phyloP scores from a whole-genome alignment of 257 asterid species.

The Striga asiatica region DNA sequence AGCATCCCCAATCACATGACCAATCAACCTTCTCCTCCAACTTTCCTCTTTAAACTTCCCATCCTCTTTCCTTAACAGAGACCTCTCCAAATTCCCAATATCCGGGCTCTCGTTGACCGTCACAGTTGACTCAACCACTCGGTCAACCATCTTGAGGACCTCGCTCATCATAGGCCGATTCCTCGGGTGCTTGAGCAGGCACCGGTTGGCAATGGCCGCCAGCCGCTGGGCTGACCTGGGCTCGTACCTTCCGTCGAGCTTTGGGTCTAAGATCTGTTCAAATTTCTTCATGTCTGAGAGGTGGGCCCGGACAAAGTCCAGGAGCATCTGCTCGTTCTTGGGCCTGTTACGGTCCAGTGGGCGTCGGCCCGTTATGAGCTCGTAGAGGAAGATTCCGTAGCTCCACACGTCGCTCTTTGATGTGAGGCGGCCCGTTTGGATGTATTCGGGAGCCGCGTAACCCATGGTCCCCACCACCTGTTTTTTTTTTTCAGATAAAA shows the following conservation, averaged over 20 bases:
- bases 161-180: constrained; percentile 73
- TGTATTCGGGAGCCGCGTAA: constrained; percentile 92
- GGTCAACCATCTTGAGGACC: constrained; percentile 48
- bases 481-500: neutral
- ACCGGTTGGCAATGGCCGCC: constrained; percentile 77
- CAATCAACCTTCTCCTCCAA: constrained; percentile 35
- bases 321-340: constrained; percentile 67
- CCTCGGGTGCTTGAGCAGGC: constrained; percentile 58
- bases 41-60: constrained; percentile 23
- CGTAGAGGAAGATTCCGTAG: constrained; percentile 84
- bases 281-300: constrained; percentile 62
- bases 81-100: constrained; percentile 13
- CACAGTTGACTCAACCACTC: constrained; percentile 29
- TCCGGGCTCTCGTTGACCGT: constrained; percentile 16
- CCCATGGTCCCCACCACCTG: constrained; percentile 95
- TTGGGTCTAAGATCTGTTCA: constrained; percentile 67
- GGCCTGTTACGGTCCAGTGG: constrained; percentile 76
- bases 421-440: constrained; percentile 85
- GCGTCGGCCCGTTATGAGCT: constrained; percentile 84
- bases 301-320: constrained; percentile 81
- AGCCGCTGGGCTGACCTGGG: constrained; percentile 57
- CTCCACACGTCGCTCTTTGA: constrained; percentile 91
- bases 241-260: constrained; percentile 50
- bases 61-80: constrained; percentile 14
- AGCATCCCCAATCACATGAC: constrained; percentile 40